Evolutionary conservation across 345 rosid genomes (phyloP), one percentile per base, ranked within the genome.

Genomic region (Euphorbia tirucalli): DNA sequence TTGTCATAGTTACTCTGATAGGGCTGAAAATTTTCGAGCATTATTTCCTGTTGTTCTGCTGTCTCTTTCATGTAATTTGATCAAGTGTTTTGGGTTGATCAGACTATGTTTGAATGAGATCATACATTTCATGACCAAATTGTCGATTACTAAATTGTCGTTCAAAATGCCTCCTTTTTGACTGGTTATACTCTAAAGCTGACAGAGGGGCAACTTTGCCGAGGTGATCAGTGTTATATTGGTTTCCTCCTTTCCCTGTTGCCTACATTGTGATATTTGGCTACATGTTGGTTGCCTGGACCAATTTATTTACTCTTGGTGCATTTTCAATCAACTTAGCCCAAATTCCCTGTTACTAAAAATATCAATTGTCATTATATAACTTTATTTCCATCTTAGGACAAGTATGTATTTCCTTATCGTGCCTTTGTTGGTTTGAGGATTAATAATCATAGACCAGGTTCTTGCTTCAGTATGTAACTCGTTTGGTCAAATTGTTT

Each of bases 1-100:
- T 69, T 75, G 80, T 85, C 85, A 86, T 81, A 79, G 85, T 81
- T 79, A 81, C 84, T 71, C 81, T 83, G 81, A 80, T 78, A 61
- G 80, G 75, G 72, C 1, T 46, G 18, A 14, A 7, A 28, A 0
- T 11, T 27, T 60, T 27, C 19, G 10, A 0, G 49, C 13, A 19
- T 41, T 54, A 14, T 3, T 55, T 2, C 7, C 32, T 14, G 31
- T 2, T 19, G 3, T 0, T 30, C 13, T 11, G 16, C n/a, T 39
- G 9, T 41, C 28, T 22, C 35, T 35, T 19, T 7, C 9, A 2
- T 3, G 37, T 5, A 21, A 28, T 43, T 30, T 0, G 11, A 1
- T 30, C 31, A 66, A 57, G 11, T 27, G 35, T 13, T 16, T 59
- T 43, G 21, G 21, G 35, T 11, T 43, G 11, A 25, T 32, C 5